phyloP scores from a whole-genome alignment of 441 rosid genomes.

The Gossypium trilobum region DNA sequence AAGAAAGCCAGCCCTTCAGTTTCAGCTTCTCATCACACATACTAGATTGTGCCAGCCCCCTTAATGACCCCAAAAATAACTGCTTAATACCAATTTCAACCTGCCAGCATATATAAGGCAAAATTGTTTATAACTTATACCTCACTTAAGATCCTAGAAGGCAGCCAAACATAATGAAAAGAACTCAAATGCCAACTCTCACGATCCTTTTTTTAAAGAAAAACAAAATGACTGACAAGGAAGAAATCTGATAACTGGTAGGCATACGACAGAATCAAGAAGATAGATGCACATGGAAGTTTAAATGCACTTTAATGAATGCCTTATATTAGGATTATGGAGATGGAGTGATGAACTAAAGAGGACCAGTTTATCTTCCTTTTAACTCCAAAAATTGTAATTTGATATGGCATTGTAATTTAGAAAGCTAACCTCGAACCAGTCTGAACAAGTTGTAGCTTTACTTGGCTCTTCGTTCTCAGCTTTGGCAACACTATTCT shows the following conservation, averaged over 20 bases:
- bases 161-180: conserved; percentile 4
- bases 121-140: background rate
- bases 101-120: conserved; percentile 34
- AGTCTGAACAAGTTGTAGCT: conserved; percentile 45
- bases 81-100: conserved; percentile 77
- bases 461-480: conserved; percentile 29
- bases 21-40: conserved; percentile 68
- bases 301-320: conserved; percentile 3
- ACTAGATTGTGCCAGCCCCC: conserved; percentile 48
- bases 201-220: background rate
- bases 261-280: conserved; percentile 6
- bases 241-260: background rate
- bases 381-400: background rate
- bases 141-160: background rate
- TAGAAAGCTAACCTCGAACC: conserved; percentile 76
- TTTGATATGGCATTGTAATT: background rate
- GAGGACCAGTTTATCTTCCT: background rate
- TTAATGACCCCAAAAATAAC: conserved; percentile 58
- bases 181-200: background rate
- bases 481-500: conserved; percentile 37
- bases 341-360: conserved; percentile 1
- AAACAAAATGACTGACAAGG: background rate
- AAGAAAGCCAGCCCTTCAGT: conserved; percentile 85
- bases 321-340: background rate
- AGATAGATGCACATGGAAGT: background rate